Base-by-base conservation (phyloP, 805 yeast species). In the Tetrapisispora fleetii region DNA sequence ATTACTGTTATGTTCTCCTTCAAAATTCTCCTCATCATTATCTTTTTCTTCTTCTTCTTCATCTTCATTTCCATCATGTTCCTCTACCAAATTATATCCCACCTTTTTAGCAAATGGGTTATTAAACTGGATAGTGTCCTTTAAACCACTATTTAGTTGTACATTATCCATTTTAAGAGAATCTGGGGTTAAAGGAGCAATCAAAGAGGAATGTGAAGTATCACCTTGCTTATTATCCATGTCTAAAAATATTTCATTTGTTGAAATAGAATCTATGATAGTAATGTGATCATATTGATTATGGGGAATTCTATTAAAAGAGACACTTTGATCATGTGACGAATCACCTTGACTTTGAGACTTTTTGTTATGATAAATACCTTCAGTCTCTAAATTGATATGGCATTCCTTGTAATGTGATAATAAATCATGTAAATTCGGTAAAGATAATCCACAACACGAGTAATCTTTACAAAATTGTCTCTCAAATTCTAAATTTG, bases 361-460 rank as follows among this genome's bases (percentile, higher is more conserved):
- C 13, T 27, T 10, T 21, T 24, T 40, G 8, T 24, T 37, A 10
- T 27, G n/a, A 18, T 27, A 30, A 18, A 55, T 36, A 14, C 78
- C 78, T n/a, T 81, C 79, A 24, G 78, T 74, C 5, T 79, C 67
- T 50, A 41, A 18, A 41, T 41, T 32, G 3, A 93, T 90, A 68
- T 93, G 99, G 43, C 93, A 88, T 67, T 93, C 98, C 64, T 93
- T 99, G 65, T 93, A 93, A 66, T 93, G 99, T 58, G 93, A 80
- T 53, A 93, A 74, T 52, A 93, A 73, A 64, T 93, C 99, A 65
- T 93, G 99, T 54, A 93, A 72, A 13, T 96, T 90, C 32, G 98
- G 98, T 52, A 93, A 75, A 40, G 83, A 72, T 62, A 85, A 84
- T 28, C 98, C 99, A 70, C 99, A 93, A 69, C 99, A 93, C 46